Evolutionary conservation across 2,329 filamentous ascomycete genomes (phyloP), one percentile per base, ranked within the genome.

Genomic region (Chaetomium sp.): DNA sequence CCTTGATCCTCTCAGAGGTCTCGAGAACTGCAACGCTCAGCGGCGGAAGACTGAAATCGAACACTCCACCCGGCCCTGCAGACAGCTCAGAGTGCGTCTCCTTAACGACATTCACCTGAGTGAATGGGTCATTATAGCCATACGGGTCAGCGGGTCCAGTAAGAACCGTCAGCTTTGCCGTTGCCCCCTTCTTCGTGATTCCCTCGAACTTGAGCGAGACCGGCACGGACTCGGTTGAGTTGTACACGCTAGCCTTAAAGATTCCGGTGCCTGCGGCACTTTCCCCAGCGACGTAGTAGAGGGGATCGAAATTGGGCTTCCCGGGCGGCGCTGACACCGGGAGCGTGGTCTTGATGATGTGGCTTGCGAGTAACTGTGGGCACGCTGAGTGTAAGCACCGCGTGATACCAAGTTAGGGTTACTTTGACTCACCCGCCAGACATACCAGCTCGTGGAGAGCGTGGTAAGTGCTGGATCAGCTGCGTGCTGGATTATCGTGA

Each of bases 11-110:
- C 29, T 31, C 29, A 31, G 35, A 38, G 27, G 79, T 81, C 60
- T 85, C 82, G 59, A 88, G 71, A 2, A 87, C 80, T 13, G 83
- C 84, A 59, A 87, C 80, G 68, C 83, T 86, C 62, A 86, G 74
- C 68, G 83, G 76, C 0, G 84, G 84, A 70, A 88, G 66, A 31
- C 72, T 77, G 69, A 87, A 87, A 51, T 73, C 73, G 69, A 87
- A 87, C 1, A 70, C 73, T 2, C 85, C 85, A n/a, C 13, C 42
- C 42, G 8, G 8, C 9, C 42, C 42, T 16, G 42, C 42, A 16
- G 42, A 16, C 9, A 47, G 42, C 9, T 75, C 23, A 85, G 65
- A 0, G 73, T 74, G 0, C 1, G 73, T 76, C 21, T 75, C 80
- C 60, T 81, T 74, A 0, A 86, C 84, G 25, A 85, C 79, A 65